Conservation (phyloP, 1,284 basidiomycete species). For the Tilletia horrida region DNA sequence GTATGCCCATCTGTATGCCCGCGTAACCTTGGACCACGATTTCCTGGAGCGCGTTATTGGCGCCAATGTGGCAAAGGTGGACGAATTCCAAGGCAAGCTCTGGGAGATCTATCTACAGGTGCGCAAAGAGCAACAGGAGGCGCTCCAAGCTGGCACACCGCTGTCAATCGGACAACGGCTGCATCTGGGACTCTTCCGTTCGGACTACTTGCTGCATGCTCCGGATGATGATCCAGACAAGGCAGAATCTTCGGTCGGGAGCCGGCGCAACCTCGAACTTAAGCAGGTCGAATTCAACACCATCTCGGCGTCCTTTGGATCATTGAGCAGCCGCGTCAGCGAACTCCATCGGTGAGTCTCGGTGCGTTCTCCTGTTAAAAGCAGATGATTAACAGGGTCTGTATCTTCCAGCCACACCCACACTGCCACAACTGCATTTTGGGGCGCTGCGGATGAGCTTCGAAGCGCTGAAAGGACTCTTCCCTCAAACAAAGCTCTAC, state of each 20-base stretch:
- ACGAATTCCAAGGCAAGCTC: constrained; percentile 78
- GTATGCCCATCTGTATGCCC: constrained; percentile 82
- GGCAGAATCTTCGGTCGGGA: constrained; percentile 16
- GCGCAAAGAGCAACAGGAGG: constrained; percentile 60
- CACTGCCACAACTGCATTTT: constrained; percentile 20
- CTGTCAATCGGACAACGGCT: constrained; percentile 62
- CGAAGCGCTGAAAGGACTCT: constrained; percentile 53
- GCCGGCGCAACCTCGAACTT: constrained; percentile 59
- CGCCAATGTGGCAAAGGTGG: constrained; percentile 73
- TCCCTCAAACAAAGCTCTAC: constrained; percentile 71
- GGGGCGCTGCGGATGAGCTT: background rate
- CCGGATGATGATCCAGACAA: constrained; percentile 2
- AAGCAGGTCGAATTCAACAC: constrained; percentile 99
- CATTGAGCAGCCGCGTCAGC: constrained; percentile 70
- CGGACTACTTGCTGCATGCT: constrained; percentile 87
- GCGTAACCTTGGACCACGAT: constrained; percentile 72
- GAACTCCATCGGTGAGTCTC: constrained; percentile 63
- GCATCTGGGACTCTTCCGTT: constrained; percentile 88
- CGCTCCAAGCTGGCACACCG: constrained; percentile 11
- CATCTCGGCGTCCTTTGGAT: constrained; percentile 85
- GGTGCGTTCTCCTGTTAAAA: too few relatives aligned
- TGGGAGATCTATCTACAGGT: constrained; percentile 81
- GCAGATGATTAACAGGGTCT: background rate
- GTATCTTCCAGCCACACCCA: constrained; percentile 17
- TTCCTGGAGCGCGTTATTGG: constrained; percentile 84